Base-by-base conservation (phyloP, 257 asterid genomes). In the Jaltomata sinuosa region DNA sequence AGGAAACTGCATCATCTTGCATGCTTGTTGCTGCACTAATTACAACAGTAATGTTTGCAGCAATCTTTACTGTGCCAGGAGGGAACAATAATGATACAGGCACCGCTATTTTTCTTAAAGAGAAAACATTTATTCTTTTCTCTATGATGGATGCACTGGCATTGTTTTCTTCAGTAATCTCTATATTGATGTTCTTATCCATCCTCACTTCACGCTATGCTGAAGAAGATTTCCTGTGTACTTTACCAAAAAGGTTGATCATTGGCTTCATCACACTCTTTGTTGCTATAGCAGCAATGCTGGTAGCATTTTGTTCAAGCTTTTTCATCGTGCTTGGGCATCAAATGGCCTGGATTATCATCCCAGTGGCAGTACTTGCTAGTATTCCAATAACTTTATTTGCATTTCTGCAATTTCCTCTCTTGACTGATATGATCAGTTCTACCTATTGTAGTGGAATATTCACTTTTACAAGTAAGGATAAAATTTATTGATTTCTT, bases 181-280 rank as follows among this genome's bases (percentile, higher is more conserved):
- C 90, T 16, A 83, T 86, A 64, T 47, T 89, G 59, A 85, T 87
- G 88, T 89, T 87, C 65, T 83, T 89, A 85, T 84, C 89, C 0
- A 89, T 89, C n/a, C 89, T 87, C 80, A 89, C 92, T 5, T 85
- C 90, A 3, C 85, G 89, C 40, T 89, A 87, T 45, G 89, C 92
- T 4, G 90, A 89, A 68, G 89, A 84, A 79, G 90, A 89, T 82
- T 89, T 87, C 85, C 67, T 83, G 22, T 64, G 62, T 21, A 68
- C 87, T 57, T 62, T 87, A 57, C 91, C 91, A 1, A 84, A 84
- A 83, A 86, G 84, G 84, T 61, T 87, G 49, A 84, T 87, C 18
- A 40, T 83, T n/a, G 90, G 92, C 61, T 88, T 89, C 31, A 83
- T 69, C 6, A 25, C 83, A 4, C 87, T 89, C 22, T 89, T 89